These are phyloP conservation scores for Galerina marginata DNA, from an alignment of 768 basidiomycete species.

Conservation along the genomic window DNA sequence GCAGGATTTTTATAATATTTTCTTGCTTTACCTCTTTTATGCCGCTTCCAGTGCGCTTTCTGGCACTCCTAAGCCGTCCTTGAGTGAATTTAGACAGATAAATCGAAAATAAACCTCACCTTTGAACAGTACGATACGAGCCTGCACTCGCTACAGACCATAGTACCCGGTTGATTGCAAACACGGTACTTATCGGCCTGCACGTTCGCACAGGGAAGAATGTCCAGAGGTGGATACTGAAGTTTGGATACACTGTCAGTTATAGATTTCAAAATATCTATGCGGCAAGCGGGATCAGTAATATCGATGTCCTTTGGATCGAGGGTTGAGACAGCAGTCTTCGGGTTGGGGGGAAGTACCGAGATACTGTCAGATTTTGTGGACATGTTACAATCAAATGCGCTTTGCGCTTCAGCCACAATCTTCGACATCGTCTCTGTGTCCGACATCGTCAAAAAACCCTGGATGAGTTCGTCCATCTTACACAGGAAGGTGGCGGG, in stretches of 20 bases:
- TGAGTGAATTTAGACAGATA: neutral
- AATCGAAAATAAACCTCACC: constrained; percentile 3
- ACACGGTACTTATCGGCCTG: constrained; percentile 22
- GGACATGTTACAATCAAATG: too few species aligned
- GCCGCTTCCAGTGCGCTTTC: constrained; percentile 42
- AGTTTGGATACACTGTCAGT: neutral
- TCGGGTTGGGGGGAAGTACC: too few species aligned
- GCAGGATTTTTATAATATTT: neutral
- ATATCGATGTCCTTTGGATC: too few species aligned
- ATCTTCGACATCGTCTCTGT: too few species aligned
- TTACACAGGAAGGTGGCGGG: too few species aligned
- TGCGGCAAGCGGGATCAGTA: too few species aligned
- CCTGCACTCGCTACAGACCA: constrained; percentile 35
- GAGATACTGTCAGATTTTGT: too few species aligned
- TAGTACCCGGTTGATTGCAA: constrained; percentile 38
- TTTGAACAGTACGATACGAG: constrained; percentile 52
- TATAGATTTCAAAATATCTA: too few species aligned
- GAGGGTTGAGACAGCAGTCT: too few species aligned
- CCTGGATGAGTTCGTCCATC: too few species aligned
- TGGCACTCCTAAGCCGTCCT: constrained; percentile 42
- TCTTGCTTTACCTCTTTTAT: constrained; percentile 38
- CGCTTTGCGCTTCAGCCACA: too few species aligned
- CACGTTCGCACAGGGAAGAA: constrained; percentile 44
- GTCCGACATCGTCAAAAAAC: too few species aligned
- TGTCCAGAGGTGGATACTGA: constrained; percentile 26